Conservation (phyloP, 177 flowering plant genomes). For the Vitis hybrid region DNA sequence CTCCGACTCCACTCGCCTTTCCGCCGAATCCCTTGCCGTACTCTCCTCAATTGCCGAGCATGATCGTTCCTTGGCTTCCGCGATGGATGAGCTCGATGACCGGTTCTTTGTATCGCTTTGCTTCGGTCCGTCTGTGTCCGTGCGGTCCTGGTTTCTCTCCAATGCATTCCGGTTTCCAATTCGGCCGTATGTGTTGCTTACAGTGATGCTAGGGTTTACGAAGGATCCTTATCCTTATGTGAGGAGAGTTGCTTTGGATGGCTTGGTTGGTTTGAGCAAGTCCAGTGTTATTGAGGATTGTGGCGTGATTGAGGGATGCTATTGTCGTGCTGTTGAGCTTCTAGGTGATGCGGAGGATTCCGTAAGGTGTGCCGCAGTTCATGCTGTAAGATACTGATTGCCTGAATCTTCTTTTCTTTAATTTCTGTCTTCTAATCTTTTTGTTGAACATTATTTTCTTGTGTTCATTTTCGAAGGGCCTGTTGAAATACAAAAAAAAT, state of each 20-base stretch:
- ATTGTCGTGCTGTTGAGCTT: conserved; percentile 67
- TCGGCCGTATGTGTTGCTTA: conserved; percentile 37
- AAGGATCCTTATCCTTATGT: conserved; percentile 78
- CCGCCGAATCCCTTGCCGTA: conserved; percentile 34
- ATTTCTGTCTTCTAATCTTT: background rate
- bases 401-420: background rate
- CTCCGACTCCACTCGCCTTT: conserved; percentile 28
- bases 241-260: conserved; percentile 64
- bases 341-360: conserved; percentile 56
- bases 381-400: conserved; percentile 44
- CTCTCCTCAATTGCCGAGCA: conserved; percentile 32
- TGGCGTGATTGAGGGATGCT: conserved; percentile 49
- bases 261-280: conserved; percentile 41
- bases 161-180: conserved; percentile 45
- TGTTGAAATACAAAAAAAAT: background rate
- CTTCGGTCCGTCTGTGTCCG: conserved; percentile 37
- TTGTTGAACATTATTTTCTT: background rate
- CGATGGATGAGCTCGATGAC: conserved; percentile 25
- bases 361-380: conserved; percentile 69
- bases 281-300: conserved; percentile 28
- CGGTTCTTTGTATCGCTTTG: conserved; percentile 46
- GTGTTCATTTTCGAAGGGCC: background rate
- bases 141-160: conserved; percentile 50
- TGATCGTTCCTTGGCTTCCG: conserved; percentile 2
- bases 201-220: conserved; percentile 59